These are phyloP conservation scores for Cucumis melo DNA, from an alignment of 306 rosid genomes.

Conservation along the genomic window DNA sequence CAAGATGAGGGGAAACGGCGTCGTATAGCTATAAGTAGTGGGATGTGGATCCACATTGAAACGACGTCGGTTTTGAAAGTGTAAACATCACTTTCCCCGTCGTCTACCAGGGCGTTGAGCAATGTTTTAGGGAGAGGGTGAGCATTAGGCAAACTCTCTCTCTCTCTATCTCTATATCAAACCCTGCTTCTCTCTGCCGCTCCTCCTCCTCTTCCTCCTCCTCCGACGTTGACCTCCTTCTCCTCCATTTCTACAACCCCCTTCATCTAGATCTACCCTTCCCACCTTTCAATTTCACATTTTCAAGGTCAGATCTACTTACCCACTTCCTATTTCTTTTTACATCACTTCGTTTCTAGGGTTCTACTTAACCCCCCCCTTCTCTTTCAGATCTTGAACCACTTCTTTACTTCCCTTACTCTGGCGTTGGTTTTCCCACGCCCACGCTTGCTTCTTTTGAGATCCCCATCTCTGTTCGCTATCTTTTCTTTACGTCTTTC, in stretches of 20 bases:
- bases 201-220: slow-evolving; percentile 8
- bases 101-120: not conserved
- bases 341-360: slow-evolving; percentile 18
- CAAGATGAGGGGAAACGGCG: not conserved
- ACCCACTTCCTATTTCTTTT: not conserved
- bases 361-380: slow-evolving; percentile 4
- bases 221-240: slow-evolving; percentile 30
- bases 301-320: slow-evolving; percentile 43
- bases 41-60: not conserved
- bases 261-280: slow-evolving; percentile 23
- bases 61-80: not conserved
- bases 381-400: slow-evolving; percentile 37
- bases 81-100: not conserved
- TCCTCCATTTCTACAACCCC: not conserved
- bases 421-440: not conserved
- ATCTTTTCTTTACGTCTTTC: slow-evolving; percentile 22
- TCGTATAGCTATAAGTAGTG: not conserved
- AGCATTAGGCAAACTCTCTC: not conserved
- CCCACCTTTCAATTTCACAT: not conserved
- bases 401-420: not conserved
- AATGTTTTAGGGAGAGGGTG: not conserved
- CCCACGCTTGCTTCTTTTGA: slow-evolving; percentile 22
- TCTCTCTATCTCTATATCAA: not conserved
- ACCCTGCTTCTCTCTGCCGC: not conserved
- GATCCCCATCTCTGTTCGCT: not conserved